Base-by-base conservation (phyloP, 352 stramenopile genomes). In the Phytopythium montanum region DNA sequence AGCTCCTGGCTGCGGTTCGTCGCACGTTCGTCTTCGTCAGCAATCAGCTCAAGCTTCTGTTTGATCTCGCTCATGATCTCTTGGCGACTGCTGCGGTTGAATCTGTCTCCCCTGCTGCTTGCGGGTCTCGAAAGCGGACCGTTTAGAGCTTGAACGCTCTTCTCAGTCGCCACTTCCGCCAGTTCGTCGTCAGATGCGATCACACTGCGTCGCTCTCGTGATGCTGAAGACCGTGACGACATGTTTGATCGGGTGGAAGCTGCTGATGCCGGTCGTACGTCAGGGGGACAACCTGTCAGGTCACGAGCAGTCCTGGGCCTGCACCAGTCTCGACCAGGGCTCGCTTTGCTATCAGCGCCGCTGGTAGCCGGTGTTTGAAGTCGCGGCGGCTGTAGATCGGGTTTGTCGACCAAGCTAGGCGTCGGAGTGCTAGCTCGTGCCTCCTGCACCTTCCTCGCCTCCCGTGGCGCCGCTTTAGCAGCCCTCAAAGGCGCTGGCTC, bases 1-100 rank as follows among this genome's bases (percentile, higher is more conserved):
- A 81, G 51, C 26, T 73, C 61, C 18, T 57, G 56, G 44, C 82
- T 68, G 10, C 71, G 62, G 44, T 72, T 49, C 33, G 69, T 60
- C 39, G 66, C 65, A 14, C 45, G 53, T 21, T 81, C 64, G 19
- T 81, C 72, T 25, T 82, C 72, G 3, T 73, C 59, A 25, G 73
- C 64, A 25, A 87, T 55, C 14, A 66, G 65, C 29, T 78, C 65
- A 18, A 87, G 60, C 56, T 76, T 82, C 41, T 69, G 68, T 45
- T 77, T 71, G 42, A 87, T 86, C 54, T 82, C 64, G 18, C 62
- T 66, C 44, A 87, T 39, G 53, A 85, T 80, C 13, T 69, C 65
- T 51, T 61, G 48, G 13, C 77, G 45, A 29, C 25, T 52, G 25
- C 7, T 26, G 12, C 25, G 5, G 5, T 31, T 33, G 19, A 13